phyloP scores from a whole-genome alignment of 1,284 basidiomycete species.

The Malassezia japonica region DNA sequence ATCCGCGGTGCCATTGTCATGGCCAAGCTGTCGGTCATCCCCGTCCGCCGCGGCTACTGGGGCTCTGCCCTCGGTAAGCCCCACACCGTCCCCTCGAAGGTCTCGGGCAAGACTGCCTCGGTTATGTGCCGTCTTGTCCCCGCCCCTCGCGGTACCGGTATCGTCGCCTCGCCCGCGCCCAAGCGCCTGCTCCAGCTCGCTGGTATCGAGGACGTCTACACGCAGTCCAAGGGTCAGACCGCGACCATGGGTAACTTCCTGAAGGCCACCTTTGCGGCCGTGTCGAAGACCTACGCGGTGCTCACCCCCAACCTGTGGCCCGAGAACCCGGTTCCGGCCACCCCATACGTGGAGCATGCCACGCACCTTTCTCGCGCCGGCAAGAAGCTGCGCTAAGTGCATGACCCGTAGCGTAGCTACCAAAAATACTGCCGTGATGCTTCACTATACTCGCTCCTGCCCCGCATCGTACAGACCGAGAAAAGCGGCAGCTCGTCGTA shows the following conservation, averaged over 20 bases:
- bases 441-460: neutral
- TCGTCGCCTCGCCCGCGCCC: constrained; percentile 94
- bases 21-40: constrained; percentile 86
- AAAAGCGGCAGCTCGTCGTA: neutral
- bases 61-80: constrained; percentile 73
- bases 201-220: constrained; percentile 87
- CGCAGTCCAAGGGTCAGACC: constrained; percentile 93
- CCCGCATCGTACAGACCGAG: too few species aligned
- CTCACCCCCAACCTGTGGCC: constrained; percentile 92
- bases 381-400: constrained; percentile 30
- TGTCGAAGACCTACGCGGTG: constrained; percentile 95
- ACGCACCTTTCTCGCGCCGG: constrained; percentile 41
- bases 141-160: constrained; percentile 93
- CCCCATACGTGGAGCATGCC: constrained; percentile 45
- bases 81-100: constrained; percentile 97
- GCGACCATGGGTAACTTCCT: constrained; percentile 99
- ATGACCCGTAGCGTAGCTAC: neutral
- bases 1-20: constrained; percentile 98
- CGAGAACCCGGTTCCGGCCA: constrained; percentile 71
- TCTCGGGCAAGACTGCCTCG: constrained; percentile 94
- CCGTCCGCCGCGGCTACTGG: constrained; percentile 98
- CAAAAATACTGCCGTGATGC: constrained; percentile 13
- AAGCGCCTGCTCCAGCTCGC: constrained; percentile 96
- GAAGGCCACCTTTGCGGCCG: constrained; percentile 93
- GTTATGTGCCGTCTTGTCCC: constrained; percentile 99